Evolutionary conservation across 495 filamentous ascomycete genomes (phyloP), one percentile per base, ranked within the genome.

Genomic region (Evernia prunastri): DNA sequence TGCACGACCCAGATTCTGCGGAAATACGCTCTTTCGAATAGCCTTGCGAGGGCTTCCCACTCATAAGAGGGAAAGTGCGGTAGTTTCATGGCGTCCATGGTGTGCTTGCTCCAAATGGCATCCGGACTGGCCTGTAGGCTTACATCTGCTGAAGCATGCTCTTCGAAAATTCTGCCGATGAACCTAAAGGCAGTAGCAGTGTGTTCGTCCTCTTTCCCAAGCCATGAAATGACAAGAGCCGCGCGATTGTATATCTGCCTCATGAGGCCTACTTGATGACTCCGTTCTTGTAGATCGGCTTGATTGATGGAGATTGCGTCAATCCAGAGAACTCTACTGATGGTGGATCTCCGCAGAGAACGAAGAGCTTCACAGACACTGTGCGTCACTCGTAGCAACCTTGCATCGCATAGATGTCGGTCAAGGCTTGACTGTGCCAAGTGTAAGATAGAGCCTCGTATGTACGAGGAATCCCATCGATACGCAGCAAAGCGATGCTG

Each of bases 301-400:
- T 76, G 73, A 66, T 75, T 64, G 49, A 76, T 76, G 47, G 72
- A 76, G 10, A 75, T 58, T 2, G 69, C 60, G 56, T 75, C 73
- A 20, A 73, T 70, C 73, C 73, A 73, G 27, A 75, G 20, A n/a
- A 65, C 1, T 17, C 42, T 58, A 33, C 42, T 53, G 7, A 35
- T 23, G 18, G 51, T 56, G 42, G 31, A 27, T 35, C 61, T 61
- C 13, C 65, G 65, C 39, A 67, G 39, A 23, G 49, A 56, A 33
- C n/a, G 23, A 39, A 67, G 40, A 33, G 63, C 65, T 15, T 66
- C 60, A 33, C 39, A 59, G 1, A 66, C 11, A 42, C 31, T 56
- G 9, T 47, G 61, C 40, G 56, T 40, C 29, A 67, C 54, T 10
- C 7, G 37, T 20, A 66, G 39, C n/a, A 37, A 27, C 56, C 57